Conservation (phyloP, 108 stramenopile species). For the Licmophora abbreviata region DNA sequence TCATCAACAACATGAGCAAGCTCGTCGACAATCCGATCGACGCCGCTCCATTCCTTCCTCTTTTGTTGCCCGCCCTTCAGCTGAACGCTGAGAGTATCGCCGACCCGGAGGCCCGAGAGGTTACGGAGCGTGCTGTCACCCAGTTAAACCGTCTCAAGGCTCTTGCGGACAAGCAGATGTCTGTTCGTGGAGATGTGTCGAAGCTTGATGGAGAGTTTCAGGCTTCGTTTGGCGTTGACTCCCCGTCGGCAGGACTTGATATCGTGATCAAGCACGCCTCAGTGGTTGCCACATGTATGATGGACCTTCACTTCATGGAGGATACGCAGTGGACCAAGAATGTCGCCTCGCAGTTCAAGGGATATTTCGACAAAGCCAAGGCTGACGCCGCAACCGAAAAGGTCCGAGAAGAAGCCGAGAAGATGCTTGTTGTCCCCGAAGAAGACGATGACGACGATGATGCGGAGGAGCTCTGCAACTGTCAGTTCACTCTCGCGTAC, state of each 20-base stretch:
- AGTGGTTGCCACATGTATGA: slow-evolving; percentile 75
- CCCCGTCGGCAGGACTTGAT: slow-evolving; percentile 39
- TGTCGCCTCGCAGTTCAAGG: slow-evolving; percentile 32
- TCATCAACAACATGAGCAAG: slow-evolving; percentile 98
- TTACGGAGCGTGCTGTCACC: slow-evolving; percentile 80
- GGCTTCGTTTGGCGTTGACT: slow-evolving; percentile 42
- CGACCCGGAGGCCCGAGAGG: slow-evolving; percentile 91
- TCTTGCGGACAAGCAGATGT: slow-evolving; percentile 74
- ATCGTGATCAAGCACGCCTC: slow-evolving; percentile 58
- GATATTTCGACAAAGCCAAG: slow-evolving; percentile 59
- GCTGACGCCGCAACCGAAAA: slow-evolving; percentile 64
- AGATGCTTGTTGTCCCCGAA: slow-evolving; percentile 77
- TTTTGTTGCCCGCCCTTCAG: slow-evolving; percentile 92
- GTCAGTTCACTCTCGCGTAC: slow-evolving; percentile 98
- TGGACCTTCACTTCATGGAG: slow-evolving; percentile 88
- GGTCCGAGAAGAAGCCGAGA: slow-evolving; percentile 79
- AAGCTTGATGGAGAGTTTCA: slow-evolving; percentile 68
- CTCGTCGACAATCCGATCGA: slow-evolving; percentile 95
- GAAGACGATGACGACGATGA: slow-evolving; percentile 97
- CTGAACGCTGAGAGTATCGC: slow-evolving; percentile 91
- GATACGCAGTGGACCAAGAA: slow-evolving; percentile 88
- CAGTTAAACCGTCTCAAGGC: slow-evolving; percentile 80
- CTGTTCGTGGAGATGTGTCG: slow-evolving; percentile 74
- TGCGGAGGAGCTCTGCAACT: slow-evolving; percentile 98
- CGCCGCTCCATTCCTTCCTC: slow-evolving; percentile 94